Conservation (phyloP, 106 monocot genomes). For the Ottelia alismoides region DNA sequence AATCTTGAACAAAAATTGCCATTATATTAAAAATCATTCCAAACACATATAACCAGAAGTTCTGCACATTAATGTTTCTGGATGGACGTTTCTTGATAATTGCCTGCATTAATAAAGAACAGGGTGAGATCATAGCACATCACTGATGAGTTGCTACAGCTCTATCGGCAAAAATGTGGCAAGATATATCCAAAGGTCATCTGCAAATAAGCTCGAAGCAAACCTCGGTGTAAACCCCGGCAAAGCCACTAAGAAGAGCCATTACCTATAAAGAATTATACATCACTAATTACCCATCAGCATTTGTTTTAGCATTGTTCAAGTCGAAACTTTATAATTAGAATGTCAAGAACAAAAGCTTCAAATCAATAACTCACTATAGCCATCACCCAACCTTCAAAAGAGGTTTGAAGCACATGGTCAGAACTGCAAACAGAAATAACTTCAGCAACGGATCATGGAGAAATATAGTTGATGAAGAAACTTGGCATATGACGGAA, state of each 20-base stretch:
- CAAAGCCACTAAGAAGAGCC: slow-evolving; percentile 97
- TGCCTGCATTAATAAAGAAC: slow-evolving; percentile 37
- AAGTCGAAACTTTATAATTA: too few relatives aligned
- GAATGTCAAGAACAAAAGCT: too few relatives aligned
- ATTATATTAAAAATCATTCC: slow-evolving; percentile 88
- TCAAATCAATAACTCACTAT: slow-evolving; percentile 43
- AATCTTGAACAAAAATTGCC: slow-evolving; percentile 84
- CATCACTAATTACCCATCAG: too few relatives aligned
- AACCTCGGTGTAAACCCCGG: slow-evolving; percentile 97
- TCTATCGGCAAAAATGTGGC: too few relatives aligned
- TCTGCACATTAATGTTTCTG: slow-evolving; percentile 98
- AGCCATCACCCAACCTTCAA: slow-evolving; percentile 85
- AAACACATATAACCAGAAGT: slow-evolving; percentile 95
- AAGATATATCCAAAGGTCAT: too few relatives aligned
- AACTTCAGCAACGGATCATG: too few relatives aligned
- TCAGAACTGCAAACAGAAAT: slow-evolving; percentile 55
- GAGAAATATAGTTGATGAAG: too few relatives aligned
- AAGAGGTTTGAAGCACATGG: slow-evolving; percentile 72
- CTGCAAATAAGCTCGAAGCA: slow-evolving; percentile 1
- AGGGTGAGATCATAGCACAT: background rate
- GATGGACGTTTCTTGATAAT: slow-evolving; percentile 96
- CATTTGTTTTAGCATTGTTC: too few relatives aligned
- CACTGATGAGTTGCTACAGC: too few relatives aligned
- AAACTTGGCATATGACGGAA: too few relatives aligned
- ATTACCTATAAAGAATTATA: slow-evolving; percentile 46